phyloP scores from a whole-genome alignment of 345 rosid genomes.

The Erysimum cheiranthoides region DNA sequence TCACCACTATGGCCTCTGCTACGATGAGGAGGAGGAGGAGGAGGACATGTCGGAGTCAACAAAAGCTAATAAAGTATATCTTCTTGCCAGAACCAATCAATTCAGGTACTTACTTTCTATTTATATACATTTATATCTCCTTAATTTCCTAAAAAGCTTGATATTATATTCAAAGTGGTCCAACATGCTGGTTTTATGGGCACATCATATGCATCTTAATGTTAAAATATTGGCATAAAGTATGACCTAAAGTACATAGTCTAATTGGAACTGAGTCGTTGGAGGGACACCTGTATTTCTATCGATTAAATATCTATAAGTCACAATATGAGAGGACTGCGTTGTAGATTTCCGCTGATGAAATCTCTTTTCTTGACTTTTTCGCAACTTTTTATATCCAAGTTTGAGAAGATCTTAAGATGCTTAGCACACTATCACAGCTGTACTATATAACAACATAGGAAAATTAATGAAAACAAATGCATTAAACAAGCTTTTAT shows the following conservation, averaged over 20 bases:
- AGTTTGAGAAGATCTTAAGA: not conserved
- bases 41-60: constrained; percentile 16
- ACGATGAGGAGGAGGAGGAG: constrained; percentile 40
- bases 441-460: constrained; percentile 16
- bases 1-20: constrained; percentile 48
- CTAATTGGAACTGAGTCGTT: constrained; percentile 17
- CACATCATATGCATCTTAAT: constrained; percentile 38
- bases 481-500: constrained; percentile 11
- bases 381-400: not conserved
- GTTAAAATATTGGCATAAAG: constrained; percentile 25
- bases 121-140: not conserved
- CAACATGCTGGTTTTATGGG: constrained; percentile 36
- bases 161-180: constrained; percentile 32
- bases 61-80: not conserved
- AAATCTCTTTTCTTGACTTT: not conserved
- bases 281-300: constrained; percentile 28
- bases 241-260: constrained; percentile 10
- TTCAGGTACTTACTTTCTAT: constrained; percentile 56
- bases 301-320: not conserved
- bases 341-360: constrained; percentile 20
- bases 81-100: constrained; percentile 58
- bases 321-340: not conserved
- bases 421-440: too few species aligned
- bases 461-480: not conserved
- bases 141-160: constrained; percentile 10